Base-by-base conservation (phyloP, 148 eudicot species). In the Selenicereus undatus region DNA sequence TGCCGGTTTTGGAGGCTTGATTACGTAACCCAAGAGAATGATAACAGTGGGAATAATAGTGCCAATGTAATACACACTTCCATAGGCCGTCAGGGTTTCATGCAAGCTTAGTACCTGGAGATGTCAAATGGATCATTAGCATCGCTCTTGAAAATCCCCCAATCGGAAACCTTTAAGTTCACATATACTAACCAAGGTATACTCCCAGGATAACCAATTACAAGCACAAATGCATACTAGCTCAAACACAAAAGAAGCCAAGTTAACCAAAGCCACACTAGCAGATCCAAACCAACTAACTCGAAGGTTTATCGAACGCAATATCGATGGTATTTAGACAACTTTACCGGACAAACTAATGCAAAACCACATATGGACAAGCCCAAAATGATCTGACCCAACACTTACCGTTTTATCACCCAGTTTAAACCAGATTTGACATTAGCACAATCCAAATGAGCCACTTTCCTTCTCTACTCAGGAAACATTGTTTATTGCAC, bases 61-160 rank as follows among this genome's bases (percentile, higher is more conserved):
- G 45, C 97, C 99, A 54, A 94, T 71, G 82, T 85, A 94, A 82
- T 92, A 90, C 43, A 97, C 98, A 42, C 99, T 97, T 77, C 92
- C 90, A 75, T 91, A 94, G 58, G 97, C 90, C 51, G 85, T 73
- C 56, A 97, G 68, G 18, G 99, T 97, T 87, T 97, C 99, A 11
- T 88, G 96, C 83, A 97, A 80, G 89, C 94, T 97, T 84, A 97
- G 86, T 45, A 97, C 99, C 99, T 97, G 93, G 26, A 32, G 82
- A 27, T 66, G n/a, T 24, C 3, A 27, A 27, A 27, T 11, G 30
- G 26, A 27, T 66, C 35, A 11, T 66, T 27, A 66, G 71, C 71
- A 7, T 66, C 36, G 9, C 27, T 66, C 32, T 27, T 12, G 18
- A 26, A 24, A 64, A 24, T 64, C 43, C 29, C 29, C 69, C 26